These are phyloP conservation scores for Diaporthe citri DNA, from an alignment of 2,329 filamentous ascomycete genomes.

Conservation along the genomic window DNA sequence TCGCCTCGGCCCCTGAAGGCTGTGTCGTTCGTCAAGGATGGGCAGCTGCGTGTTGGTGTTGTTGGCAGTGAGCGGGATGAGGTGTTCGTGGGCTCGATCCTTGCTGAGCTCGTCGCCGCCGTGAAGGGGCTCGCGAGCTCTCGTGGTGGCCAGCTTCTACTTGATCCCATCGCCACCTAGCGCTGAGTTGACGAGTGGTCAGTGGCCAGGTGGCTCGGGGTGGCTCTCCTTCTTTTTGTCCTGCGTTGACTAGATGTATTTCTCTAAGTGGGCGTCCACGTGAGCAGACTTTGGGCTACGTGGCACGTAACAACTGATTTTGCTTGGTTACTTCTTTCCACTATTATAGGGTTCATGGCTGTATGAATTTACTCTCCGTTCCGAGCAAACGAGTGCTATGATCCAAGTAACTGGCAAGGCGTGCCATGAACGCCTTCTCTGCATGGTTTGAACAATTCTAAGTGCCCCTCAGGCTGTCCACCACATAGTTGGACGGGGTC, in stretches of 20 bases:
- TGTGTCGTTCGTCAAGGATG: conserved; percentile 57
- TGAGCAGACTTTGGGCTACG: no score
- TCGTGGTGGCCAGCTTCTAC: background rate
- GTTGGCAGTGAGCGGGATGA: conserved; percentile 57
- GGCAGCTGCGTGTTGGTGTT: conserved; percentile 56
- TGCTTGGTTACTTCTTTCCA: no score
- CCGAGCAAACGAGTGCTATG: no score
- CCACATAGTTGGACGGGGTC: background rate
- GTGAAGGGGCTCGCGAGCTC: conserved; percentile 38
- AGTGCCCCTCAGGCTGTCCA: background rate
- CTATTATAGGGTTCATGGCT: no score
- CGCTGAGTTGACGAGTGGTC: background rate
- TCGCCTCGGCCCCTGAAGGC: conserved; percentile 57
- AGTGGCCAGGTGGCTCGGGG: background rate
- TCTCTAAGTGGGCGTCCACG: no score
- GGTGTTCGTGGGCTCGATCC: conserved; percentile 50
- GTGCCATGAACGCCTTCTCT: no score
- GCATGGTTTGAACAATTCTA: background rate
- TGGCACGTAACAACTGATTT: no score
- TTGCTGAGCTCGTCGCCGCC: conserved; percentile 47
- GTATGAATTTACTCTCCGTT: no score
- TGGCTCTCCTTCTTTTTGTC: background rate
- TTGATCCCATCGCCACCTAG: background rate
- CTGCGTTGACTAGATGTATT: no score
- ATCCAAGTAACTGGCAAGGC: no score